phyloP scores from a whole-genome alignment of 2,329 filamentous ascomycete genomes.

The Epichloe scottii region DNA sequence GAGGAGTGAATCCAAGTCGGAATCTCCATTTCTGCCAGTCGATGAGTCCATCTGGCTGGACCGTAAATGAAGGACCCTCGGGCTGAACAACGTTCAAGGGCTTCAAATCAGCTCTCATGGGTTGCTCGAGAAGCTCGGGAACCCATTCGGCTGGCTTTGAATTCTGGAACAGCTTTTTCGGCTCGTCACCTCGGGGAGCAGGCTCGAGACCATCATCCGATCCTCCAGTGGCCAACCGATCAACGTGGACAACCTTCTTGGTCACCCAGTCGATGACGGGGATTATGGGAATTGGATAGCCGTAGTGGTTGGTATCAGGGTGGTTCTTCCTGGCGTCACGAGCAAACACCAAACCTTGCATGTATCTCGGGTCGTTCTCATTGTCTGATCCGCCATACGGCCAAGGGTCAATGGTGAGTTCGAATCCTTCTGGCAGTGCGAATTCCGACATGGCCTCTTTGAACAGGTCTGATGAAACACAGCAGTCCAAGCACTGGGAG shows the following conservation, averaged over 20 bases:
- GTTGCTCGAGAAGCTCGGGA: constrained; percentile 35
- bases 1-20: constrained; percentile 54
- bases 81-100: constrained; percentile 61
- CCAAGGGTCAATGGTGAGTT: constrained; percentile 44
- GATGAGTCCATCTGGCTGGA: constrained; percentile 35
- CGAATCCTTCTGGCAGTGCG: constrained; percentile 30
- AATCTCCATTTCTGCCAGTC: constrained; percentile 60
- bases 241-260: constrained; percentile 42
- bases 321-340: constrained; percentile 29
- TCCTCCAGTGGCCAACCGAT: constrained; percentile 40
- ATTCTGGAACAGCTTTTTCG: constrained; percentile 32
- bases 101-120: constrained; percentile 43
- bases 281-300: constrained; percentile 46
- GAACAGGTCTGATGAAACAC: constrained; percentile 31
- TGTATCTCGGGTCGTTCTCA: constrained; percentile 28
- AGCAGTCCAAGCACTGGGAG: constrained; percentile 25
- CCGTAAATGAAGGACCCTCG: constrained; percentile 53
- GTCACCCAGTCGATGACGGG: constrained; percentile 45
- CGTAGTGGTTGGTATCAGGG: constrained; percentile 48
- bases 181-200: constrained; percentile 22
- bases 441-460: constrained; percentile 35
- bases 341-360: constrained; percentile 40
- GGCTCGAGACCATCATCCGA: constrained; percentile 31
- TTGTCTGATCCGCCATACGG: constrained; percentile 44
- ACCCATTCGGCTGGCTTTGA: constrained; percentile 31